Percentiles rank a stretch among this genome's conserved stretches.
These are phyloP conservation scores for Fusarium illudens DNA, from an alignment of 2,329 filamentous ascomycete species.

Conservation along the genomic window DNA sequence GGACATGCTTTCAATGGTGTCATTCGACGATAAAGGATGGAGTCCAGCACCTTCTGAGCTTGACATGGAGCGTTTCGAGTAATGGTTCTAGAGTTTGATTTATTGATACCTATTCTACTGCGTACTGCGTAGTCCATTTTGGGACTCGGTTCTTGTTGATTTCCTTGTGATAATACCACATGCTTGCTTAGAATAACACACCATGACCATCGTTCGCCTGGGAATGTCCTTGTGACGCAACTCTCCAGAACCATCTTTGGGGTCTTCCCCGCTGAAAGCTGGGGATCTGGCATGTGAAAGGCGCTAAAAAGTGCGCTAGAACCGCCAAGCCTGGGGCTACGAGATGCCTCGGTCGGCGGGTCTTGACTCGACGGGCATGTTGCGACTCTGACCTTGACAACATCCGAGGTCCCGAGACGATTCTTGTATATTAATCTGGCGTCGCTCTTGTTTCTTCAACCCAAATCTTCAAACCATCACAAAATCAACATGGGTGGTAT, in stretches of 20 bases:
- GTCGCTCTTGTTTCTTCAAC: slow-evolving; percentile 8
- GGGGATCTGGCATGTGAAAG: slow-evolving; percentile 46
- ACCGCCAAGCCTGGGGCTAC: slow-evolving; percentile 35
- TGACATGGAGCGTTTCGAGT: not conserved
- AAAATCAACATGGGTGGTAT: slow-evolving; percentile 48
- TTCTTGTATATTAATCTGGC: slow-evolving; percentile 28
- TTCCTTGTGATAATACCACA: slow-evolving; percentile 35
- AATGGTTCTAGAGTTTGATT: too few relatives aligned
- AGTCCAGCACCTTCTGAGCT: slow-evolving; percentile 26
- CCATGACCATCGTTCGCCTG: slow-evolving; percentile 14
- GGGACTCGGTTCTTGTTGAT: slow-evolving; percentile 4
- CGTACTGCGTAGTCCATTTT: too few relatives aligned
- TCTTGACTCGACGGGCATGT: slow-evolving; percentile 25
- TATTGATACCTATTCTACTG: too few relatives aligned
- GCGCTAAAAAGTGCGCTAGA: slow-evolving; percentile 37
- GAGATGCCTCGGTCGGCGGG: slow-evolving; percentile 48
- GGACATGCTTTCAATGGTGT: slow-evolving; percentile 18
- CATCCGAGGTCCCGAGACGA: slow-evolving; percentile 40
- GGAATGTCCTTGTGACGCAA: slow-evolving; percentile 36
- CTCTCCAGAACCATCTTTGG: slow-evolving; percentile 3
- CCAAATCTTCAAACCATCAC: slow-evolving; percentile 4
- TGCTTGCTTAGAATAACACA: slow-evolving; percentile 14
- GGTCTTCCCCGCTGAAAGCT: slow-evolving; percentile 37
- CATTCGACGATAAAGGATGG: slow-evolving; percentile 18
- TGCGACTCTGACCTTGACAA: slow-evolving; percentile 27